Percentiles rank a stretch among this genome's conserved stretches.
Evolutionary conservation across 1,284 basidiomycete species (phyloP).

Genomic region (Cryptococcus jaspeensis): DNA sequence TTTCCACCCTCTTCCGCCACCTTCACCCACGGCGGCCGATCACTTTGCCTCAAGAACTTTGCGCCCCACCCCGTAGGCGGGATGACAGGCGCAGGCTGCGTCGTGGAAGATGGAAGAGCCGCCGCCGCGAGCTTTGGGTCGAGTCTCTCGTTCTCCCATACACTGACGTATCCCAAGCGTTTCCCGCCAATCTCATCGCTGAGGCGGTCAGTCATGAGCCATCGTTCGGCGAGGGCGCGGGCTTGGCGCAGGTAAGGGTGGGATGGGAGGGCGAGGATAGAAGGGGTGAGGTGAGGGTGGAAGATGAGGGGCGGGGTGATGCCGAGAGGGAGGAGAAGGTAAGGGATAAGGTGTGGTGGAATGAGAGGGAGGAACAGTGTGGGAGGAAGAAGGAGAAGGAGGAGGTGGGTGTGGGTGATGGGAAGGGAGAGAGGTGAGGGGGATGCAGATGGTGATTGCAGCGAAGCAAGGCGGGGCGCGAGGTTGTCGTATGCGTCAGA

Average conservation of each 20-base stretch:
- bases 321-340: constrained; percentile 45
- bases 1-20: constrained; percentile 17
- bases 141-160: constrained; percentile 50
- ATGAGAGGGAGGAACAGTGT: constrained; percentile 45
- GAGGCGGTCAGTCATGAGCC: constrained; percentile 41
- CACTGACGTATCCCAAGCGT: constrained; percentile 39
- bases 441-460: constrained; percentile 18
- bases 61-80: constrained; percentile 32
- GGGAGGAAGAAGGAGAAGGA: constrained; percentile 43
- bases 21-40: constrained; percentile 47
- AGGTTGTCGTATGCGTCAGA: constrained; percentile 43
- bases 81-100: not conserved
- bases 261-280: constrained; percentile 24
- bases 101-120: constrained; percentile 8
- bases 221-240: constrained; percentile 29
- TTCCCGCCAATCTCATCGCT: constrained; percentile 36
- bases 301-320: constrained; percentile 39
- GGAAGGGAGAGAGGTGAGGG: constrained; percentile 41
- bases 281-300: constrained; percentile 45
- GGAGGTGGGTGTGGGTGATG: constrained; percentile 40
- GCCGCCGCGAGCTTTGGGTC: constrained; percentile 34
- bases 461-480: constrained; percentile 29
- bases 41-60: constrained; percentile 35
- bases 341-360: constrained; percentile 38
- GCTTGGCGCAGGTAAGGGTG: constrained; percentile 17